Percentiles rank a stretch among this genome's conserved stretches.
Evolutionary conservation across 345 rosid genomes (phyloP).

Genomic region (Eucalyptus pumila): DNA sequence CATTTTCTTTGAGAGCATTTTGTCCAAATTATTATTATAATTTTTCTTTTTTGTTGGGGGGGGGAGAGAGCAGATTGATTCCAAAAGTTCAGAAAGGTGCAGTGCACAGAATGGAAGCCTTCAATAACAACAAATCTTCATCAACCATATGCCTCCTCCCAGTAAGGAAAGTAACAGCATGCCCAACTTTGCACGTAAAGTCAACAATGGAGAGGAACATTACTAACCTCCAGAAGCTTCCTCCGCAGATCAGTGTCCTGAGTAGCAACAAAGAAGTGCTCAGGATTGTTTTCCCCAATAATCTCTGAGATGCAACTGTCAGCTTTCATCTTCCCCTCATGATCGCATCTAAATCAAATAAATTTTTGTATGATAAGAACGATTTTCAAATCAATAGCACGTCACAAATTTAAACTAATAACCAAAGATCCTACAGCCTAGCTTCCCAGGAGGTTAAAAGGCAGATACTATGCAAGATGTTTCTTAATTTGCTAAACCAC

Average conservation of each 20-base stretch:
- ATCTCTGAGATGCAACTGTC: conserved; percentile 61
- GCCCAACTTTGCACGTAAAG: background rate
- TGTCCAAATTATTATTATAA: background rate
- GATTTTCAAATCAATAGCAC: background rate
- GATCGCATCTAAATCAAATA: conserved; percentile 58
- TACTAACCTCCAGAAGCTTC: conserved; percentile 55
- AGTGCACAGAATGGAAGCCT: background rate
- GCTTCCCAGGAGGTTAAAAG: background rate
- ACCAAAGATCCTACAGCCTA: background rate
- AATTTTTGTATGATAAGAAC: background rate
- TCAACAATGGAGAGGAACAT: background rate
- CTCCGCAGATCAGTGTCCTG: conserved; percentile 66
- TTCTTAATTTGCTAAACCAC: background rate
- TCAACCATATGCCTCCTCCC: background rate
- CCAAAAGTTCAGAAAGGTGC: background rate
- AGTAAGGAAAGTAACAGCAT: background rate
- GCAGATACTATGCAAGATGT: background rate
- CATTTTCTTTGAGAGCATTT: background rate
- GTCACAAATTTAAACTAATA: background rate
- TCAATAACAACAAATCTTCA: background rate
- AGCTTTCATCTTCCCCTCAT: conserved; percentile 47
- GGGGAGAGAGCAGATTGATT: background rate
- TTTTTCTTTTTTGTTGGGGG: no score
- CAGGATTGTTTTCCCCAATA: conserved; percentile 43
- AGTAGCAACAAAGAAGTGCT: conserved; percentile 81